Evolutionary conservation across 208 protist genomes (phyloP), one percentile per base, ranked within the genome.

Genomic region (Wallacemonas sp.): DNA sequence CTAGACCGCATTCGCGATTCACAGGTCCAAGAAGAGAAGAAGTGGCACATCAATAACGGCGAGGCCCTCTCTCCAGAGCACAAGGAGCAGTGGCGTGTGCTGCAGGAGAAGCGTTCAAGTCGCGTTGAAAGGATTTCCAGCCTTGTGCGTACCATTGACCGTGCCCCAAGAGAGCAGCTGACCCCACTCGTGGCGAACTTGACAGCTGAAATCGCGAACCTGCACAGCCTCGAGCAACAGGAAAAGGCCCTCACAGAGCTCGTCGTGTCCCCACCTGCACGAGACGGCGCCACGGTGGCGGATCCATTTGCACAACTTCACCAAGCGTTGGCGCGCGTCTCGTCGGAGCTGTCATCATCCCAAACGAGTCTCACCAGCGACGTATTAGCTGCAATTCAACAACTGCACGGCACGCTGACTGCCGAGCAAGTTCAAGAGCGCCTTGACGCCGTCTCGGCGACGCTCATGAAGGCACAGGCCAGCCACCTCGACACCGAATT

Each of bases 401-500:
- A 59, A 1, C 67, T 66, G 28, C 58, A 59, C n/a, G 0, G 22
- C 12, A 62, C 19, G 5, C 21, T 49, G 26, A 62, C 56, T 9
- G 55, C 19, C 22, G 28, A 70, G 56, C 55, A 70, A 34, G 19
- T 44, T 6, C 67, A 70, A 41, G 38, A 6, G n/a, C 14, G 26
- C 26, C 24, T 62, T 8, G 56, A 62, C 12, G 31, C 56, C 11
- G 14, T 34, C 36, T 4, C 56, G n/a, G 31, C 30, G 11, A 26
- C 51, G 19, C 51, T 58, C 30, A 62, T 80, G 21, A 71, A 47
- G 34, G 27, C 70, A 11, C 79, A 85, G 61, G 74, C 72, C 46
- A 72, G 60, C 28, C 71, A 36, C 49, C 17, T 80, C 41, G 64
- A 66, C 38, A 46, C 55, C 3, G 73, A 81, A 62, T 62, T 82